A percentile compares a stretch with the other conserved stretches of the same genome.
phyloP scores from a whole-genome alignment of 352 stramenopile genomes.

The Globisporangium nodosum region DNA sequence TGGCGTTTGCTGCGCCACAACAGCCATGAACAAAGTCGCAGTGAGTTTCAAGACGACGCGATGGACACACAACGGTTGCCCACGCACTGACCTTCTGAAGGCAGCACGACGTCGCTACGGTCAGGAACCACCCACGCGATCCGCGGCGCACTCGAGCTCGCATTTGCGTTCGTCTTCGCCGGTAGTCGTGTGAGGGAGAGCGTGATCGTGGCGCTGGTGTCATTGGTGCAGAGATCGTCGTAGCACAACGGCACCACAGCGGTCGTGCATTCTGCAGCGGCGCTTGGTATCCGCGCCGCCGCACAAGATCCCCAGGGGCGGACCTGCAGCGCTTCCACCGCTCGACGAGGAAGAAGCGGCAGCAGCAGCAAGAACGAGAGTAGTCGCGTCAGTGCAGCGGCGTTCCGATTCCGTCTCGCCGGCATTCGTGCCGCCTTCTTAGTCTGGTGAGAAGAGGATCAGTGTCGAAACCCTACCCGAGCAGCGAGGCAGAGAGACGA shows the following conservation, averaged over 20 bases:
- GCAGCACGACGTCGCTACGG: slow-evolving; percentile 14
- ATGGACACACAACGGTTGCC: background rate
- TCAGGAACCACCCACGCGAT: slow-evolving; percentile 37
- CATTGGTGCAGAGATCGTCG: slow-evolving; percentile 25
- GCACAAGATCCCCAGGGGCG: slow-evolving; percentile 3
- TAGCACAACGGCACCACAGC: slow-evolving; percentile 45
- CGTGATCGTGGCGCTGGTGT: slow-evolving; percentile 32
- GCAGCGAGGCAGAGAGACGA: background rate
- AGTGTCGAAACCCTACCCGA: background rate
- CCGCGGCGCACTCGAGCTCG: background rate
- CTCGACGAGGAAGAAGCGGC: background rate
- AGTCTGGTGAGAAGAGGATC: background rate
- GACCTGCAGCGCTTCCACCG: slow-evolving; percentile 1
- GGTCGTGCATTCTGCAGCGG: slow-evolving; percentile 24
- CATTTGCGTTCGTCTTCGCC: background rate
- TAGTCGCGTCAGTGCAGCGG: background rate
- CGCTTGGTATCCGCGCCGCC: background rate
- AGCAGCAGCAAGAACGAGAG: background rate
- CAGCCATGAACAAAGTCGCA: background rate
- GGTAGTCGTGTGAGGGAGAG: slow-evolving; percentile 49
- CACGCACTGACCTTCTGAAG: slow-evolving; percentile 3
- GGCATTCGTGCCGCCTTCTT: background rate
- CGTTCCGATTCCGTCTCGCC: background rate
- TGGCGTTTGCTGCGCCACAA: slow-evolving; percentile 13
- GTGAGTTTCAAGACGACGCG: background rate